Evolutionary conservation across 23 red algal genomes (phyloP), one percentile per base, ranked within the genome.

Genomic region (Agarophyton chilense): DNA sequence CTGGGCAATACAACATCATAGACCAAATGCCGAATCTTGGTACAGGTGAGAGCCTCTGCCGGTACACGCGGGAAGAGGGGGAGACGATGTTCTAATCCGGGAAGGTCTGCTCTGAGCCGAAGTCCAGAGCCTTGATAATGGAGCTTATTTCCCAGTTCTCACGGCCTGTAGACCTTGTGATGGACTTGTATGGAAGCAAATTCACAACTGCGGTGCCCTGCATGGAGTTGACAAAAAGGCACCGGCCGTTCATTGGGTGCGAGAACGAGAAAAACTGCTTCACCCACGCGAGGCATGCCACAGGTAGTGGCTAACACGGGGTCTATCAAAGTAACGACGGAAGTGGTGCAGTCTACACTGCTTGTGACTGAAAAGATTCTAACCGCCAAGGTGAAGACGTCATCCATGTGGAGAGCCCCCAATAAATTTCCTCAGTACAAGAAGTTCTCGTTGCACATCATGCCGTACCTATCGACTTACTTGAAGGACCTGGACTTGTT

Each of bases 141-240:
- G 74, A 78, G 31, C 74, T 78, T n/a, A 78, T 78, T 21, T 4
- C 1, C 5, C 17, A 38, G 13, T 78, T 78, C 44, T 52, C 45
- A 16, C 17, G 52, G 3, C 74, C 74, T 14, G 45, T 34, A 14
- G 74, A 78, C 39, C 17, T 55, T 16, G 74, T 78, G 38, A 38
- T 78, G 17, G 45, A 78, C 32, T 38, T 55, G 41, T 78, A 44
- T 36, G 10, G 6, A 3, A 38, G 74, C 2, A 78, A 34, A 16
- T 55, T 78, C 22, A 17, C 74, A 12, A 55, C 18, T 17, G 14
- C 51, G 2, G 3, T 54, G 13, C 17, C 51, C 2, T 54, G 51
- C n/a, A 54, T 54, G 51, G 51, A 18, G 2, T 21, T 54, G 51
- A n/a, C n/a, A n/a, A 18, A 54, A 54, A 2, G n/a, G 51, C 51